Evolutionary conservation across 352 stramenopile species (phyloP).

Genomic region (Phytophthora tubulina): DNA sequence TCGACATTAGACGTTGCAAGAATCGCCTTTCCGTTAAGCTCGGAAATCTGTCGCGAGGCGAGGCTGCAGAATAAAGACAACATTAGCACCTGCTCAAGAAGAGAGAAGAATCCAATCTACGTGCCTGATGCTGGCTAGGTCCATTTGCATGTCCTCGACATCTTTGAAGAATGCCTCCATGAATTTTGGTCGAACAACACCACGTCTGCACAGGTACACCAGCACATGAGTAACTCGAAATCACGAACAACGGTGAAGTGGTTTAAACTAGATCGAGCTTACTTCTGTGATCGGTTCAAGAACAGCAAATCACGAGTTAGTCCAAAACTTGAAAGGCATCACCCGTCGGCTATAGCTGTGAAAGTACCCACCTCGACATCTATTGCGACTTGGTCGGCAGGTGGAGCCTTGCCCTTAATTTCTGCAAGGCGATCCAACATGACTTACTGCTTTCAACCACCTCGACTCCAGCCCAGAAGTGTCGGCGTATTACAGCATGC

Average conservation of each 20-base stretch:
- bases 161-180: slow-evolving; percentile 97
- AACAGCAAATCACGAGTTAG: slow-evolving; percentile 4
- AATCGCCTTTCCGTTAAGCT: slow-evolving; percentile 95
- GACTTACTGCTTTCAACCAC: not conserved
- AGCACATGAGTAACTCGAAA: not conserved
- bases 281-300: slow-evolving; percentile 6
- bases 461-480: too few relatives aligned
- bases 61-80: slow-evolving; percentile 45
- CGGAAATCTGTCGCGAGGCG: slow-evolving; percentile 92
- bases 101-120: not conserved
- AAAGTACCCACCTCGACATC: slow-evolving; percentile 63
- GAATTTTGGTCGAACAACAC: slow-evolving; percentile 80
- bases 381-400: slow-evolving; percentile 59
- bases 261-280: not conserved
- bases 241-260: not conserved
- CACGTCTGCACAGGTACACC: slow-evolving; percentile 37
- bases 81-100: not conserved
- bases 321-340: not conserved
- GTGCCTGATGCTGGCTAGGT: slow-evolving; percentile 92
- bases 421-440: slow-evolving; percentile 83
- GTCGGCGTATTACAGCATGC: not conserved
- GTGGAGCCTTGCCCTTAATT: slow-evolving; percentile 65
- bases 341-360: too few relatives aligned
- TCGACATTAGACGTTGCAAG: slow-evolving; percentile 94
- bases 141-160: slow-evolving; percentile 95